A percentile compares a stretch with the other conserved stretches of the same genome.
Conservation (phyloP, 768 basidiomycete genomes). For the Phylloporus arenicola region DNA sequence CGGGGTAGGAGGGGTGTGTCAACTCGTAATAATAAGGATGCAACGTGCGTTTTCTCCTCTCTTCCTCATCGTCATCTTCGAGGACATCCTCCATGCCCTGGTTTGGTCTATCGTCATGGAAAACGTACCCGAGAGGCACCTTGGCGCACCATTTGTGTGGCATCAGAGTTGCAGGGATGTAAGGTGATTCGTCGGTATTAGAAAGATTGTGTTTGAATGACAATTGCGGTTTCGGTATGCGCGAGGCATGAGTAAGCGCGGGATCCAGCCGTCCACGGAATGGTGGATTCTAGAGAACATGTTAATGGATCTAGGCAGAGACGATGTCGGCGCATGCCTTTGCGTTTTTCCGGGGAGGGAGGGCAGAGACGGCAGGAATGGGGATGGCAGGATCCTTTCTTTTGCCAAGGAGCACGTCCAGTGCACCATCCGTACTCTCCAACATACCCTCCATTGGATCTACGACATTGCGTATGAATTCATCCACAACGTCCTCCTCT, state of each 20-base stretch:
- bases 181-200: constrained; percentile 53
- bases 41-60: constrained; percentile 23
- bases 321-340: constrained; percentile 26
- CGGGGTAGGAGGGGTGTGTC: constrained; percentile 63
- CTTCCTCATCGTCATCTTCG: constrained; percentile 20
- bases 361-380: constrained; percentile 39
- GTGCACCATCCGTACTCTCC: constrained; percentile 77
- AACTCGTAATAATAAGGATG: constrained; percentile 91
- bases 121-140: constrained; percentile 71
- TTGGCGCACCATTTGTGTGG: constrained; percentile 77
- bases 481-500: constrained; percentile 81
- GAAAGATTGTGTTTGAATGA: constrained; percentile 56
- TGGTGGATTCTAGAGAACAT: constrained; percentile 29
- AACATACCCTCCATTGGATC: constrained; percentile 80
- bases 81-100: constrained; percentile 17
- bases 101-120: constrained; percentile 25
- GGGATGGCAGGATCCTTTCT: constrained; percentile 62
- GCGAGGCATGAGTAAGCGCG: constrained; percentile 65
- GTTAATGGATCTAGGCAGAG: constrained; percentile 4
- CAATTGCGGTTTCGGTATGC: constrained; percentile 79
- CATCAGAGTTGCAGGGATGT: constrained; percentile 55
- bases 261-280: constrained; percentile 48
- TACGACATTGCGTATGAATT: constrained; percentile 72
- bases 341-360: constrained; percentile 17
- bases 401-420: constrained; percentile 74